A percentile compares a stretch with the other conserved stretches of the same genome.
Conservation (phyloP, 2,329 filamentous ascomycete species). For the Pseudogymnoascus sp. region DNA sequence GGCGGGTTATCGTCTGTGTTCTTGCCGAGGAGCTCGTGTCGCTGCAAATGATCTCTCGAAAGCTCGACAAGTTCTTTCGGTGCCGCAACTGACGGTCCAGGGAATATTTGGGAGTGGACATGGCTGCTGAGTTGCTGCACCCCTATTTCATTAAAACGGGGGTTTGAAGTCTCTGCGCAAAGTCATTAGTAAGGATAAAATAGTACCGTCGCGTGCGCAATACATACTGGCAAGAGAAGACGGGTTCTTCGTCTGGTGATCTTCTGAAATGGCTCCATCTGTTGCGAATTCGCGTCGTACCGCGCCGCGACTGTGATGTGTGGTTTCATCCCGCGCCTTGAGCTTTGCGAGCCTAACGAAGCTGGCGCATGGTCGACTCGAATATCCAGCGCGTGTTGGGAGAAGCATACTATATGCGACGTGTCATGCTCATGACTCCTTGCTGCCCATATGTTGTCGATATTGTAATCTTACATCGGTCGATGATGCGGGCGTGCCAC, state of each 20-base stretch:
- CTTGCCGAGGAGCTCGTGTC: slow-evolving; percentile 85
- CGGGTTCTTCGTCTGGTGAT: neutral
- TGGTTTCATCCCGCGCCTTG: slow-evolving; percentile 31
- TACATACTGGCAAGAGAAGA: slow-evolving; percentile 17
- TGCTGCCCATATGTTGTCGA: slow-evolving; percentile 5
- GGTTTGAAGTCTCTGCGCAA: slow-evolving; percentile 33
- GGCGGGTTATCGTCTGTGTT: slow-evolving; percentile 69
- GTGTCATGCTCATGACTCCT: slow-evolving; percentile 8
- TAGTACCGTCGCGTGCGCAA: neutral
- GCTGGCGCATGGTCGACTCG: slow-evolving; percentile 29
- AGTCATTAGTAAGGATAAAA: slow-evolving; percentile 11
- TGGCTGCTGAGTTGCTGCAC: slow-evolving; percentile 86
- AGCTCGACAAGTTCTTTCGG: slow-evolving; percentile 68
- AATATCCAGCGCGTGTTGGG: slow-evolving; percentile 23
- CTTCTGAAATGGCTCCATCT: slow-evolving; percentile 11
- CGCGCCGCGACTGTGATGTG: slow-evolving; percentile 19
- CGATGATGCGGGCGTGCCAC: slow-evolving; percentile 1
- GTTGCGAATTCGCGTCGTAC: slow-evolving; percentile 37
- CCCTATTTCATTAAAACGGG: slow-evolving; percentile 84
- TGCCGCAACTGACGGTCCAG: slow-evolving; percentile 43
- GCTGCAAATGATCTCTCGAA: slow-evolving; percentile 69
- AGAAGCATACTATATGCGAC: slow-evolving; percentile 24
- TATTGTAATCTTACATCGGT: slow-evolving; percentile 5
- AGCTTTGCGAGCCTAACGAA: slow-evolving; percentile 45
- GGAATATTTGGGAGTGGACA: slow-evolving; percentile 78